Evolutionary conservation across 139 green algal genomes (phyloP).

Genomic region (Ettlia oleoabundans): DNA sequence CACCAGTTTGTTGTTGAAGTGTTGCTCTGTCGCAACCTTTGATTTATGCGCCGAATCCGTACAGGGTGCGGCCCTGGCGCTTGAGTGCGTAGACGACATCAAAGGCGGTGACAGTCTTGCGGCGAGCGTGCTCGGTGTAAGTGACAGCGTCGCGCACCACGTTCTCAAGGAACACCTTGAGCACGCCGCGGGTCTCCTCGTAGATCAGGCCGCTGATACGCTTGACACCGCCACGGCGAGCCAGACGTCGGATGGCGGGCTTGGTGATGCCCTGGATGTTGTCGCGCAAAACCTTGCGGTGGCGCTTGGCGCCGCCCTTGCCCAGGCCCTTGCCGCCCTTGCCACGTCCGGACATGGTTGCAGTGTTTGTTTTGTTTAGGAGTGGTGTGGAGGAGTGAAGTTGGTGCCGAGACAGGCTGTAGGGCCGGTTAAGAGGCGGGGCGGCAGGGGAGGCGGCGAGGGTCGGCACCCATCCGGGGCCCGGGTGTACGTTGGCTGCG

Average conservation of each 20-base stretch:
- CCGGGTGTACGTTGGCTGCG: background rate
- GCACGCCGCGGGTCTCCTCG: conserved; percentile 87
- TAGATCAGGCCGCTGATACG: conserved; percentile 90
- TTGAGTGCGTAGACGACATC: conserved; percentile 94
- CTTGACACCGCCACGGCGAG: conserved; percentile 86
- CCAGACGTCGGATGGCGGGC: conserved; percentile 83
- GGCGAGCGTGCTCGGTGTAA: too few species aligned
- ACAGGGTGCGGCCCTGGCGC: too few species aligned
- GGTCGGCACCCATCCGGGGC: background rate
- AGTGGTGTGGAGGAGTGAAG: background rate
- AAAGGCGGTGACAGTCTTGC: conserved; percentile 96
- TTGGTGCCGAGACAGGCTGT: background rate
- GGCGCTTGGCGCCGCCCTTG: conserved; percentile 91
- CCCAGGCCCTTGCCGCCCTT: conserved; percentile 95
- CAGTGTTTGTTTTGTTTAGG: background rate
- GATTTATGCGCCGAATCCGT: too few species aligned
- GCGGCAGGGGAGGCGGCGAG: background rate
- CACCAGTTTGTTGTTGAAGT: too few species aligned
- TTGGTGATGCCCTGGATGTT: conserved; percentile 79
- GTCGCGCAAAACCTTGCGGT: conserved; percentile 88
- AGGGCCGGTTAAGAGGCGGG: too few species aligned
- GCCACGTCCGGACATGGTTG: conserved; percentile 91
- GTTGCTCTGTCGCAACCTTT: too few species aligned
- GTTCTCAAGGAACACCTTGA: conserved; percentile 95
- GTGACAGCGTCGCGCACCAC: conserved; percentile 94